A percentile compares a stretch with the other conserved stretches of the same genome.
phyloP scores from a whole-genome alignment of 164 flowering plant species.

The Tetracentron sinense region DNA sequence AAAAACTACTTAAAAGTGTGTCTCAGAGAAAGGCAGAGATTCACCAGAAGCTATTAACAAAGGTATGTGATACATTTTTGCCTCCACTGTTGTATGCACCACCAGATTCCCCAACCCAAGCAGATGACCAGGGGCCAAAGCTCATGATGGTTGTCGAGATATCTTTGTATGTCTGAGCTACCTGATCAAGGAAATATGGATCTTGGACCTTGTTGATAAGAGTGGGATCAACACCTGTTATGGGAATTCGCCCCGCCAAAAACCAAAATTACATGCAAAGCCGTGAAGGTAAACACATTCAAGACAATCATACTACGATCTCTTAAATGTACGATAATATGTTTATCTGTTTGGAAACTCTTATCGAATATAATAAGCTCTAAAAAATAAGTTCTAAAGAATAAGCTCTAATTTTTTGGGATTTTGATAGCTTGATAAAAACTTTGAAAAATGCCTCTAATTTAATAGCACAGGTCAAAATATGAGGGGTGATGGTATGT shows the following conservation, averaged over 20 bases:
- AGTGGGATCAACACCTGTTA: constrained; percentile 45
- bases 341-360: too few relatives aligned
- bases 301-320: too few relatives aligned
- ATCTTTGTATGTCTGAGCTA: constrained; percentile 40
- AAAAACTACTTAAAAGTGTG: too few relatives aligned
- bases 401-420: too few relatives aligned
- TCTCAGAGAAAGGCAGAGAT: too few relatives aligned
- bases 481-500: too few relatives aligned
- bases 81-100: constrained; percentile 78
- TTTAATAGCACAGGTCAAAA: too few relatives aligned
- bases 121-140: constrained; percentile 46
- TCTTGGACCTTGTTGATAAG: constrained; percentile 45
- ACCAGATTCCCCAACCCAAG: constrained; percentile 81
- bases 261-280: not conserved
- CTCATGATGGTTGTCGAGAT: constrained; percentile 10
- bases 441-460: too few relatives aligned
- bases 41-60: constrained; percentile 59
- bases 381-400: too few relatives aligned
- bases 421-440: too few relatives aligned
- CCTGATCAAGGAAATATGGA: constrained; percentile 39
- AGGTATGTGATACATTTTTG: constrained; percentile 41
- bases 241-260: not conserved
- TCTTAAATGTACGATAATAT: too few relatives aligned
- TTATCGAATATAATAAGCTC: too few relatives aligned
- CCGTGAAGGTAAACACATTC: not conserved